Base-by-base conservation (phyloP, 148 eudicot genomes). In the Cornus suecica region DNA sequence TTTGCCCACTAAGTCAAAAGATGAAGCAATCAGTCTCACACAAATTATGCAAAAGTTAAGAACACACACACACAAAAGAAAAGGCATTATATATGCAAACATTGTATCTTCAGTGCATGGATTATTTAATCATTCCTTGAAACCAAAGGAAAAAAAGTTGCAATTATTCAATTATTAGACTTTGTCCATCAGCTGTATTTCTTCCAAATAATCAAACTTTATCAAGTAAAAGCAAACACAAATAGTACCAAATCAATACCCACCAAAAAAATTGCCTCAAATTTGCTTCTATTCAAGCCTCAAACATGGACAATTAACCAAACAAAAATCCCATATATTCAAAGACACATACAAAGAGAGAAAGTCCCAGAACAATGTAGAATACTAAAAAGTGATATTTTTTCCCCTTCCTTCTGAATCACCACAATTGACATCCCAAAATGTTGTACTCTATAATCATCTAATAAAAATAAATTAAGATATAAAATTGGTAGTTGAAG, bases 41-140 rank as follows among this genome's bases (percentile, higher is more conserved):
- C 58, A 29, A 74, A 74, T 32, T 70, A 74, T 65, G 64, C 77
- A 65, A 42, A 74, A 42, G 25, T 26, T 22, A 58, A 58, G 3
- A 56, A 20, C 58, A 52, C 58, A 52, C 14, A 20, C 42, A 58
- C 31, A 25, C 5, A 27, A 74, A 73, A 73, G 62, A 52, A 10
- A 58, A 18, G 66, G 32, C 20, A 42, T 42, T 18, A 69, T 22
- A 48, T 24, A 25, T 16, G 5, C 61, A 58, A 14, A 58, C n/a
- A 58, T n/a, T 58, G 62, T 58, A 58, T 22, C 5, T 18, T 58
- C 62, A 58, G 62, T 18, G 23, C 20, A 25, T 1, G n/a, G 62
- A 58, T 58, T 1, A 18, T 20, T 58, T 18, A 58, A 58, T n/a
- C 62, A 58, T 58, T 58, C 62, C 62, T 58, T 58, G 8, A n/a